Conservation (phyloP, 139 green algal species). For the Pleodorina starrii region DNA sequence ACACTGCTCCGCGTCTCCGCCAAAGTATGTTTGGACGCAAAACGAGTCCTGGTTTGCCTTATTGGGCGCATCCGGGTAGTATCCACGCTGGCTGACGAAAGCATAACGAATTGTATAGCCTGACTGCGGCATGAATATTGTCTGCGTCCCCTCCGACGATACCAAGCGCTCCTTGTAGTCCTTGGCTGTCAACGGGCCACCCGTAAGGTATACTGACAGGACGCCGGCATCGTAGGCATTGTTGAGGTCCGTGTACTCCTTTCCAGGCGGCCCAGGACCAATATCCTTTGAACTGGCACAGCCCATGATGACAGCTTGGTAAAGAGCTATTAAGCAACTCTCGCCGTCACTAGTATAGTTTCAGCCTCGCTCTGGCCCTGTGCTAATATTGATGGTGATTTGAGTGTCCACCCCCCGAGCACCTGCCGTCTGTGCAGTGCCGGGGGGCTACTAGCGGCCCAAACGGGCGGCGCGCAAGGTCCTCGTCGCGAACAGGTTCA, state of each 20-base stretch:
- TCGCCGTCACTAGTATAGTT: too few species aligned
- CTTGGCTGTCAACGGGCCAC: slow-evolving; percentile 68
- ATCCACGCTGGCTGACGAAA: slow-evolving; percentile 87
- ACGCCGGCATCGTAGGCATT: slow-evolving; percentile 43
- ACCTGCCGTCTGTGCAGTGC: slow-evolving; percentile 2
- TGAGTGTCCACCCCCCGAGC: slow-evolving; percentile 28
- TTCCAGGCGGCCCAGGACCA: slow-evolving; percentile 21
- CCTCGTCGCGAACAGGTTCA: not conserved
- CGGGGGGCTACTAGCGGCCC: not conserved
- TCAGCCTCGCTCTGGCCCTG: too few species aligned
- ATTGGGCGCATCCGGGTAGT: slow-evolving; percentile 90
- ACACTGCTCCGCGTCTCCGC: slow-evolving; percentile 73
- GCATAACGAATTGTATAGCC: slow-evolving; percentile 82
- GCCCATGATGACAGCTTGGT: slow-evolving; percentile 5
- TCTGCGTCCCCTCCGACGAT: slow-evolving; percentile 66
- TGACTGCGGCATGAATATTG: slow-evolving; percentile 60
- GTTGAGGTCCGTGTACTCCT: slow-evolving; percentile 47
- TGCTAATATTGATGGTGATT: not conserved
- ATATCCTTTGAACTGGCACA: slow-evolving; percentile 32
- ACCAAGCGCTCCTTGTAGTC: slow-evolving; percentile 76
- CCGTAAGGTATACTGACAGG: slow-evolving; percentile 45
- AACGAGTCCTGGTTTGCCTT: slow-evolving; percentile 95
- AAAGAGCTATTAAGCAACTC: too few species aligned
- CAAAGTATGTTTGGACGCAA: slow-evolving; percentile 77
- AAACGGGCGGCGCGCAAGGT: not conserved